Conservation (phyloP, 108 stramenopile species). For the Cylindrotheca closterium region DNA sequence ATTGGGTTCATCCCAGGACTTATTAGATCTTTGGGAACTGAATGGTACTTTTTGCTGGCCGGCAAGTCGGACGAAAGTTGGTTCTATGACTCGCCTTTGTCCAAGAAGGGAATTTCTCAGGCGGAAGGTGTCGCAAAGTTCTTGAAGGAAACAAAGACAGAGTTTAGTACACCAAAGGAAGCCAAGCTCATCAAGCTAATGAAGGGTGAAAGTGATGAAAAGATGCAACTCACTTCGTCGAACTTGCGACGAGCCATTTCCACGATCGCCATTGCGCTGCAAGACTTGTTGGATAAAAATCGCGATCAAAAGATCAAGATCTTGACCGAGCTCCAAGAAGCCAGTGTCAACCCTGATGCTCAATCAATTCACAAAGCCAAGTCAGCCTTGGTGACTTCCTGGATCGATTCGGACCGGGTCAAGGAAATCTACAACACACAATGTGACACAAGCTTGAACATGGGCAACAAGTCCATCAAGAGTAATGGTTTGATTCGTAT, state of each 20-base stretch:
- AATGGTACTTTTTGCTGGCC: slow-evolving; percentile 69
- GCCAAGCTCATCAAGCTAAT: slow-evolving; percentile 39
- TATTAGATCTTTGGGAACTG: slow-evolving; percentile 50
- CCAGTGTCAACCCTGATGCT: slow-evolving; percentile 86
- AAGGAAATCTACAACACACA: slow-evolving; percentile 48
- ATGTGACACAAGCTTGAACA: slow-evolving; percentile 59
- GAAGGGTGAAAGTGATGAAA: slow-evolving; percentile 35
- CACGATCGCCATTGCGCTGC: slow-evolving; percentile 74
- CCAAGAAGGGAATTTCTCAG: slow-evolving; percentile 64
- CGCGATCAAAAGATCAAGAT: slow-evolving; percentile 56
- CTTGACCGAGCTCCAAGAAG: slow-evolving; percentile 81
- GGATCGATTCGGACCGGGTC: slow-evolving; percentile 60
- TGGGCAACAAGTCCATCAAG: slow-evolving; percentile 78
- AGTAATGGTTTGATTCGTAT: slow-evolving; percentile 75
- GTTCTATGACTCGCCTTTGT: slow-evolving; percentile 83
- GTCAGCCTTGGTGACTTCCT: slow-evolving; percentile 45
- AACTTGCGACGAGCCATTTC: slow-evolving; percentile 84
- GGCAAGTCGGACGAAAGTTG: slow-evolving; percentile 70
- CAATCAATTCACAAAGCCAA: slow-evolving; percentile 69
- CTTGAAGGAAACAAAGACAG: slow-evolving; percentile 42
- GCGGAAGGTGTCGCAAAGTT: slow-evolving; percentile 55
- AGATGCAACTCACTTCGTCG: slow-evolving; percentile 40
- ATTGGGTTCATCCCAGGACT: slow-evolving; percentile 74
- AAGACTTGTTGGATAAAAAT: slow-evolving; percentile 53
- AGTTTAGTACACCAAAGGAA: slow-evolving; percentile 50